Conservation (phyloP, 176 grass and related monocot species). For the Eleusine indica region DNA sequence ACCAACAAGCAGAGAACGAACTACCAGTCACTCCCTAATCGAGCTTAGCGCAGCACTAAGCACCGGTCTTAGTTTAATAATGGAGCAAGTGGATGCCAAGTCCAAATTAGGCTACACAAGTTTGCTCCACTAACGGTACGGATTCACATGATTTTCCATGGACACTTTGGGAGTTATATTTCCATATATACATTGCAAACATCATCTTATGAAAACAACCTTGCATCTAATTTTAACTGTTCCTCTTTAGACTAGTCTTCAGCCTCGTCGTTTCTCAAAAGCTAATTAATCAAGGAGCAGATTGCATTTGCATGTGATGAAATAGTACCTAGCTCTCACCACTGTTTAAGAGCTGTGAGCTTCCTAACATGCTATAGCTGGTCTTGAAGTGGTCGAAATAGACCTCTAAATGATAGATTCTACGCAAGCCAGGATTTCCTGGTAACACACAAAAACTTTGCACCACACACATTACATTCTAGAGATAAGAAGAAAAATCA, state of each 20-base stretch:
- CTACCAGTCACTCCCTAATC: conserved; percentile 20
- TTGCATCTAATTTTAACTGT: conserved; percentile 14
- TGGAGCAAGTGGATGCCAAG: conserved; percentile 13
- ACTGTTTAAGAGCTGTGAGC: conserved; percentile 9
- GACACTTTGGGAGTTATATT: not conserved
- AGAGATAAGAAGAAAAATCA: not conserved
- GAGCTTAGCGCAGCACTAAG: conserved; percentile 26
- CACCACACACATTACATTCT: not conserved
- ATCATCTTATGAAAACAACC: conserved; percentile 25
- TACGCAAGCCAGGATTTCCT: not conserved
- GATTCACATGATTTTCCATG: conserved; percentile 26
- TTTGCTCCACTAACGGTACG: conserved; percentile 48
- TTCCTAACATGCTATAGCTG: not conserved
- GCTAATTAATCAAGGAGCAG: not conserved
- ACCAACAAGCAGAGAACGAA: conserved; percentile 28
- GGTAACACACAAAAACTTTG: not conserved
- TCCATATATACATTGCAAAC: conserved; percentile 8
- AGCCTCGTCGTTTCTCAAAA: conserved; percentile 1
- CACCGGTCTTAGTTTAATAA: conserved; percentile 29
- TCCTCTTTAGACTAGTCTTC: not conserved
- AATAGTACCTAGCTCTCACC: not conserved
- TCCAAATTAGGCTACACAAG: conserved; percentile 33
- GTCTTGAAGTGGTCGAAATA: too few species aligned
- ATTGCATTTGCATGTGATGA: not conserved
- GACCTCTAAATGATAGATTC: not conserved